These are phyloP conservation scores for Ormosia semicastrata DNA, from an alignment of 306 rosid genomes.

Conservation along the genomic window DNA sequence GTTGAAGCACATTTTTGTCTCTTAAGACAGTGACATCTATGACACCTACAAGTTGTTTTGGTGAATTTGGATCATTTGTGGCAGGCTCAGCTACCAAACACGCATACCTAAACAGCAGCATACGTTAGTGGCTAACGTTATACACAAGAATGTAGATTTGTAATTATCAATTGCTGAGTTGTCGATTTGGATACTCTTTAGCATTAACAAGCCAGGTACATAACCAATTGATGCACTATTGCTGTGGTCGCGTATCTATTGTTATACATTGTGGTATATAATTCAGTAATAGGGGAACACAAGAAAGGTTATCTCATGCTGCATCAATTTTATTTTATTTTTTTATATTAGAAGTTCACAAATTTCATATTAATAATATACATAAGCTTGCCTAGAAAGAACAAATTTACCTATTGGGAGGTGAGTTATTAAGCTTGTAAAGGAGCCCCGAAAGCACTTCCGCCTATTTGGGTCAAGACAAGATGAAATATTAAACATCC, in stretches of 20 bases:
- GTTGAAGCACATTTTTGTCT: slow-evolving; percentile 51
- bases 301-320: neutral
- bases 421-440: slow-evolving; percentile 71
- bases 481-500: neutral
- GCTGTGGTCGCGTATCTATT: neutral
- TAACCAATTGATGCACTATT: neutral
- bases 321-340: neutral
- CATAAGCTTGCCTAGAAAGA: slow-evolving; percentile 1
- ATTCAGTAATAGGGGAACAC: neutral
- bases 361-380: neutral
- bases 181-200: neutral
- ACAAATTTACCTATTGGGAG: slow-evolving; percentile 56
- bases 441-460: slow-evolving; percentile 82
- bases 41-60: slow-evolving; percentile 63
- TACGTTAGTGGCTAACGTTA: neutral
- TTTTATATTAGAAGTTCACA: neutral
- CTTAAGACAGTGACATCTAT: slow-evolving; percentile 65
- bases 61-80: slow-evolving; percentile 19
- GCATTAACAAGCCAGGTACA: neutral
- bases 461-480: slow-evolving; percentile 49
- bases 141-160: neutral
- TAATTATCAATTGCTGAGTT: neutral
- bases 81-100: slow-evolving; percentile 82
- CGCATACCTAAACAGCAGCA: slow-evolving; percentile 58
- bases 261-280: neutral